These are phyloP conservation scores for Staphylotrichum longicolle DNA, from an alignment of 495 filamentous ascomycete species.

Conservation along the genomic window DNA sequence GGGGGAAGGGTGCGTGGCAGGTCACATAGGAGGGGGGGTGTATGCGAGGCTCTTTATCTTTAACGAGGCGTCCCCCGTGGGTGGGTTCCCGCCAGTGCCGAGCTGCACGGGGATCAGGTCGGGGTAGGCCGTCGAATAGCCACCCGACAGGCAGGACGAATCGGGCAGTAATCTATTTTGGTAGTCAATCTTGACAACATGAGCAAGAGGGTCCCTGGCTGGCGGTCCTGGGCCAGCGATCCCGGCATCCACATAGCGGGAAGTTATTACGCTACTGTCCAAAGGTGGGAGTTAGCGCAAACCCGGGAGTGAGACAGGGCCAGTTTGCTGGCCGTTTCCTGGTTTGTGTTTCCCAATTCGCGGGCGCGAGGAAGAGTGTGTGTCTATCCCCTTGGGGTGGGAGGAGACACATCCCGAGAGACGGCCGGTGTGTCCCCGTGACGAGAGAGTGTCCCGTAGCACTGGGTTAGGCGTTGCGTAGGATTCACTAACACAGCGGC, in stretches of 20 bases:
- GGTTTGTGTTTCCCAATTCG: constrained; percentile 3
- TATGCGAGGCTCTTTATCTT: constrained; percentile 16
- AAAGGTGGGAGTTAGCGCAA: not conserved
- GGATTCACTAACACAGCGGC: not conserved
- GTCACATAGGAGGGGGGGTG: constrained; percentile 5
- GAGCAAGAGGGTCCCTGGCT: constrained; percentile 14
- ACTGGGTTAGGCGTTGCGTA: not conserved
- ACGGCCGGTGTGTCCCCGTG: constrained; percentile 7
- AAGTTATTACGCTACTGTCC: constrained; percentile 4
- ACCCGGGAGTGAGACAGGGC: not conserved
- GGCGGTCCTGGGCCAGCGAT: constrained; percentile 16
- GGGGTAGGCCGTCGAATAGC: constrained; percentile 19
- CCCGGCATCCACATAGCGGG: constrained; percentile 15
- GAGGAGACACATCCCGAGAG: constrained; percentile 6
- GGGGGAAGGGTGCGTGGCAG: not conserved
- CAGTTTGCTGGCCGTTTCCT: not conserved
- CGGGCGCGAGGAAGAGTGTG: not conserved
- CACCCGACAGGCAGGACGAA: constrained; percentile 8
- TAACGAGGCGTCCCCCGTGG: not conserved
- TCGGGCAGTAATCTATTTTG: constrained; percentile 20
- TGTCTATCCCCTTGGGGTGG: too few species aligned
- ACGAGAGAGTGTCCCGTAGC: not conserved
- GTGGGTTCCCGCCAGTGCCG: constrained; percentile 20
- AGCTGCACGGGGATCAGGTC: constrained; percentile 12
- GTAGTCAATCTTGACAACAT: constrained; percentile 5